Evolutionary conservation across 352 stramenopile species (phyloP), one percentile per base, ranked within the genome.

Genomic region (Phytophthora citricola): DNA sequence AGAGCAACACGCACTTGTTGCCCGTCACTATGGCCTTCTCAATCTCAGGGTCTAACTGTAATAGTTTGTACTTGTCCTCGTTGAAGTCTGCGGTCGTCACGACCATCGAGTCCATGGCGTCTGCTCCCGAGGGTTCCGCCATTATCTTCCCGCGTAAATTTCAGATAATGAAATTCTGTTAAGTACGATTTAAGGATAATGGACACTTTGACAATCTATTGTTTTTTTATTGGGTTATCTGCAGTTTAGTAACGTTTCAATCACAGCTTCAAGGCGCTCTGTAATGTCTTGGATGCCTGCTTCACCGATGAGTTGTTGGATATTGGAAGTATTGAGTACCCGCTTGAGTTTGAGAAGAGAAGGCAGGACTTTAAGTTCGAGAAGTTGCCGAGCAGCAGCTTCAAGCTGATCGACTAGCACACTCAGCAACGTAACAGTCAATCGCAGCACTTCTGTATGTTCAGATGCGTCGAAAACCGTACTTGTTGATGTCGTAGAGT

Each of bases 1-100:
- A 36, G 31, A 36, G 10, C 4, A 12, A 12, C 2, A 68, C 73
- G 48, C 43, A 89, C 80, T 68, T 85, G 66, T 63, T 75, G 48
- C 81, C 81, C 9, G 47, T 76, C 12, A 57, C 61, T 40, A 93
- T 78, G 10, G 70, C 76, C 32, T 79, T 65, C 57, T 92, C 85
- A n/a, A 91, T 73, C 20, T 93, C 81, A 4, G 71, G 64, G 27
- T 85, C 86, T 22, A 93, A 64, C 62, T 93, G 79, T 51, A 93
- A 57, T 17, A 93, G 61, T 15, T 73, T 72, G 68, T 81, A 92
- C 47, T 72, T 79, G 62, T 90, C 73, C 8, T 74, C 53, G 24
- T 74, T 78, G 57, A 89, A 93, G 58, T 79, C 74, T 50, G 34
- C 57, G n/a, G 72, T 62, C 44, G 80, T 88, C 46, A 89, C 76